Evolutionary conservation across 1,284 basidiomycete genomes (phyloP), one percentile per base, ranked within the genome.

Genomic region (Schizopora paradoxa): DNA sequence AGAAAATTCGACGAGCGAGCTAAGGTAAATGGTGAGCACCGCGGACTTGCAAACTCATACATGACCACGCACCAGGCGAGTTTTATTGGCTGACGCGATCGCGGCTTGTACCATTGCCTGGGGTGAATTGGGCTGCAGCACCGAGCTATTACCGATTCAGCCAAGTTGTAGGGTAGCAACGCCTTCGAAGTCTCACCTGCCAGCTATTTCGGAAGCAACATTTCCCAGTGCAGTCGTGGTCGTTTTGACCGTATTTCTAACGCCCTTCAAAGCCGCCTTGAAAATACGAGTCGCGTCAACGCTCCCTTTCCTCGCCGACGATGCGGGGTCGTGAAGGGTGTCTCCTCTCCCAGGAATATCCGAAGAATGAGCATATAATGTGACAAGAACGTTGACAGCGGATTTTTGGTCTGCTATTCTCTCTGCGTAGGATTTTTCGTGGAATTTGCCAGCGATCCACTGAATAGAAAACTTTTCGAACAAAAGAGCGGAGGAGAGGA

Each of bases 381-480:
- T 76, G 29, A 86, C 82, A 26, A 95, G 72, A 5, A 80, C 71
- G 53, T 71, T 74, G 49, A 92, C 75, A 22, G 89, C 84, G 58
- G 83, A 81, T 61, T 94, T 92, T 60, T 93, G 90, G 51, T 86
- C 82, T 25, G 74, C 68, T 54, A 95, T 88, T 46, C 91, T 82
- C 56, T 94, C 91, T 75, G 86, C 86, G 61, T 92, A 95, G 6
- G 87, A 90, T 53, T 85, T 76, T 58, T 89, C 84, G 65, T 95
- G 91, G 72, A 94, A 95, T 59, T 86, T 86, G 55, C 66, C 69
- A 49, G 87, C 86, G 54, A 94, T 91, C 68, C 82, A 81, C 61
- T 96, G 93, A 47, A 96, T 87, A 11, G 84, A 63, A 51, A 93
- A 77, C 63, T 97, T 97, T 63, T 95, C 91, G 41, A 75, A 80